Conservation (phyloP, 352 stramenopile species). For the Phytopythium sindhum region DNA sequence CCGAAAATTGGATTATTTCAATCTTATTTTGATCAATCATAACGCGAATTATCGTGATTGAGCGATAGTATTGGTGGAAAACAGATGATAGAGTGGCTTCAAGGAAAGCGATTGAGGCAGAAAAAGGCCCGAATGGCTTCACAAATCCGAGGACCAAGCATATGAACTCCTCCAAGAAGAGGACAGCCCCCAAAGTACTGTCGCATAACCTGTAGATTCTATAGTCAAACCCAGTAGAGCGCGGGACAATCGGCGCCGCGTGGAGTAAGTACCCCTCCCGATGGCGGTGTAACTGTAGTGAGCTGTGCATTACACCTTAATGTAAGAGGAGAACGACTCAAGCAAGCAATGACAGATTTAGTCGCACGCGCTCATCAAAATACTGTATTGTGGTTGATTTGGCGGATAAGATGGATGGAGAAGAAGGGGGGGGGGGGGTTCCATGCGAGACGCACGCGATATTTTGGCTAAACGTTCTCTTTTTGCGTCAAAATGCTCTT, state of each 20-base stretch:
- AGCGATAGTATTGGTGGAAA: background rate
- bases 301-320: too few relatives aligned
- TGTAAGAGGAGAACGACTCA: too few relatives aligned
- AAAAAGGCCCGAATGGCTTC: background rate
- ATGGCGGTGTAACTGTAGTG: too few relatives aligned
- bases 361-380: background rate
- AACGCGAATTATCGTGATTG: background rate
- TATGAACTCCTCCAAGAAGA: too few relatives aligned
- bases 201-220: background rate
- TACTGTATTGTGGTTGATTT: too few relatives aligned
- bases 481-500: background rate
- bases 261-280: background rate
- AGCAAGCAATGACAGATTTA: background rate
- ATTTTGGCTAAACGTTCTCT: constrained; percentile 3
- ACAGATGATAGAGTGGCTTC: background rate
- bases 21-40: constrained; percentile 2
- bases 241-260: too few relatives aligned
- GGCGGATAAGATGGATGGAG: background rate
- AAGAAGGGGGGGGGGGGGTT: too few relatives aligned
- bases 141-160: background rate
- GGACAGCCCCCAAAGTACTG: background rate
- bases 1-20: background rate
- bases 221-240: background rate
- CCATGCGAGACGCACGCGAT: constrained; percentile 1
- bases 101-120: background rate